phyloP scores from a whole-genome alignment of 306 rosid genomes.

The Quercus robur region DNA sequence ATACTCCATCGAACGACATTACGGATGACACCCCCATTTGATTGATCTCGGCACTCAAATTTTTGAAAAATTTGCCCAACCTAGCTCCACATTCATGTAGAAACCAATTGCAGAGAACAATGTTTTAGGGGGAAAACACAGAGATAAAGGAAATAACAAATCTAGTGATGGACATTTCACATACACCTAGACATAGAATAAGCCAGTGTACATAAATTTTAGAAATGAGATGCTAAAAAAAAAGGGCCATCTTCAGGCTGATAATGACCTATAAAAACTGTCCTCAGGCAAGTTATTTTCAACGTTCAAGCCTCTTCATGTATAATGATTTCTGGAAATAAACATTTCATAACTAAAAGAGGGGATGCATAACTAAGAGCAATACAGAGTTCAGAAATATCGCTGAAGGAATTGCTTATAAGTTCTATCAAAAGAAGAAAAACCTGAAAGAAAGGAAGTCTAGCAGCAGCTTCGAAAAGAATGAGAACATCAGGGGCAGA shows the following conservation, averaged over 20 bases:
- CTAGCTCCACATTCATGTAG: slow-evolving; percentile 33
- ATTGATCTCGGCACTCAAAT: slow-evolving; percentile 67
- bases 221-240: background rate
- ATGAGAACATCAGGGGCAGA: slow-evolving; percentile 89
- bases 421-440: background rate
- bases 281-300: background rate
- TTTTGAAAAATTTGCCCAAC: slow-evolving; percentile 93
- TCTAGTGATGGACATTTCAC: background rate
- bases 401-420: background rate
- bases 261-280: background rate
- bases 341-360: background rate
- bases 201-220: background rate
- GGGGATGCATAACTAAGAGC: background rate
- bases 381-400: slow-evolving; percentile 5
- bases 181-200: background rate
- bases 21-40: slow-evolving; percentile 58
- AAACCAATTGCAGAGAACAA: slow-evolving; percentile 7
- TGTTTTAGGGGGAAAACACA: background rate
- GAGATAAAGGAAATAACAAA: background rate
- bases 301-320: background rate
- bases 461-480: slow-evolving; percentile 82
- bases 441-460: slow-evolving; percentile 89
- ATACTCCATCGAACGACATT: slow-evolving; percentile 92
- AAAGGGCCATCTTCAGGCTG: background rate
- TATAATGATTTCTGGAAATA: background rate